A percentile compares a stretch with the other conserved stretches of the same genome.
Conservation (phyloP, 345 rosid species). For the Hypericum androsaemum region DNA sequence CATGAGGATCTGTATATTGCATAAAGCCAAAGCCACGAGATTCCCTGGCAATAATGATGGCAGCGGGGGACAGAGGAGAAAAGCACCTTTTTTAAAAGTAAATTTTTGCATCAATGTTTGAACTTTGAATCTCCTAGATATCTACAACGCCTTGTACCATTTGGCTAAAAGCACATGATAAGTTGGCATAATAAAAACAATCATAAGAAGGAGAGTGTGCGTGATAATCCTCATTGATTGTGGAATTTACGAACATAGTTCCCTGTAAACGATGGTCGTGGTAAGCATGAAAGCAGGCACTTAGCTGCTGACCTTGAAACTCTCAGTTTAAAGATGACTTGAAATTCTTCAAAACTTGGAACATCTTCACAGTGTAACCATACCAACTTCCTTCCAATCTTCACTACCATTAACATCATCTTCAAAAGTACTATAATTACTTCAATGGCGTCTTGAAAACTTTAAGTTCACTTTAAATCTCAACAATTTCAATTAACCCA, state of each 20-base stretch:
- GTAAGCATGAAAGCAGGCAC: conserved; percentile 89
- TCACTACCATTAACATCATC: conserved; percentile 97
- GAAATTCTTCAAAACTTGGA: conserved; percentile 95
- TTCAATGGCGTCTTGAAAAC: conserved; percentile 93
- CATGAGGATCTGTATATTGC: conserved; percentile 27
- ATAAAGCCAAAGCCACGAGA: conserved; percentile 26
- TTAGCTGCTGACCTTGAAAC: conserved; percentile 93
- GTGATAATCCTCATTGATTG: conserved; percentile 28
- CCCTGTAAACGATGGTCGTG: conserved; percentile 51
- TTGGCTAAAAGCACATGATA: conserved; percentile 2
- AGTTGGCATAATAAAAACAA: conserved; percentile 12
- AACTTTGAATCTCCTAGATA: too few relatives aligned
- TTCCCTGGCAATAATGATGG: conserved; percentile 28
- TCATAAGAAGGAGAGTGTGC: conserved; percentile 12
- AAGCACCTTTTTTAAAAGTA: too few relatives aligned
- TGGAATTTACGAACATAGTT: conserved; percentile 41
- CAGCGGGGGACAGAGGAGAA: not conserved
- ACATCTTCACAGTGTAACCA: conserved; percentile 94
- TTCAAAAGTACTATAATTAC: conserved; percentile 94
- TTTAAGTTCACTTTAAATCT: conserved; percentile 85
- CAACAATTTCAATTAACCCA: conserved; percentile 71
- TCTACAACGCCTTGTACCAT: too few relatives aligned
- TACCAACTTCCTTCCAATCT: conserved; percentile 98
- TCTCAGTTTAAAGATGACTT: conserved; percentile 90
- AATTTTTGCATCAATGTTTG: too few relatives aligned